These are phyloP conservation scores for Saitozyma sp. DNA, from an alignment of 768 basidiomycete genomes.

Conservation along the genomic window DNA sequence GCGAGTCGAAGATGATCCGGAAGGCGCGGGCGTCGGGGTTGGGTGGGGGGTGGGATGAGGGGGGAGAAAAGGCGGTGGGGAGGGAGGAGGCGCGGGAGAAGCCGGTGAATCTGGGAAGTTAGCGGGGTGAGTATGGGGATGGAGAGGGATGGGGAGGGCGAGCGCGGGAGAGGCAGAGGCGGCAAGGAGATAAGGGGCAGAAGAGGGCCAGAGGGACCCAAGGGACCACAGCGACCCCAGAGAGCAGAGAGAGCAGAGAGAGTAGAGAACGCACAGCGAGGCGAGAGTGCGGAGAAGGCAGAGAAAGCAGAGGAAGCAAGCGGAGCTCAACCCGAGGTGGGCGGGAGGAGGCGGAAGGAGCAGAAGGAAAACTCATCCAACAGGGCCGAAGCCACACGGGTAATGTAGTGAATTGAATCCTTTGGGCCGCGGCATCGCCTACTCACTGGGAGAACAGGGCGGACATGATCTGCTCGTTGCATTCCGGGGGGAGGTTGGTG, in stretches of 20 bases:
- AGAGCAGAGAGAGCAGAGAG: neutral
- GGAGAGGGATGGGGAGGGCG: neutral
- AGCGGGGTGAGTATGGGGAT: conserved; percentile 2
- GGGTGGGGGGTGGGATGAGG: conserved; percentile 29
- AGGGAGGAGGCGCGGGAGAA: conserved; percentile 71
- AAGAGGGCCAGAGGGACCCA: neutral
- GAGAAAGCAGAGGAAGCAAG: conserved; percentile 6
- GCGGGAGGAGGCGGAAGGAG: no score
- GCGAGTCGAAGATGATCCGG: conserved; percentile 72
- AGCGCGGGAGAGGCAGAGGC: neutral
- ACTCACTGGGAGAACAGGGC: conserved; percentile 91
- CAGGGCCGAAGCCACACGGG: no score
- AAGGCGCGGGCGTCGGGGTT: conserved; percentile 67
- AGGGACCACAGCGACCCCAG: neutral
- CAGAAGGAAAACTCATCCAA: no score
- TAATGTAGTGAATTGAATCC: no score
- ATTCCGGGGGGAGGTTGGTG: conserved; percentile 85
- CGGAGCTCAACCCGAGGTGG: neutral
- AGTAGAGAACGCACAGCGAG: neutral
- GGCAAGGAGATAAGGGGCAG: conserved; percentile 1
- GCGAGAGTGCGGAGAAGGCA: neutral
- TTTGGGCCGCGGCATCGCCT: no score
- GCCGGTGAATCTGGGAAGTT: conserved; percentile 69
- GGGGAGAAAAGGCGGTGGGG: conserved; percentile 52
- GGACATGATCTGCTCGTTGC: conserved; percentile 78